phyloP scores from a whole-genome alignment of 116 monocot genomes.

The Papilionanthe hybrid region DNA sequence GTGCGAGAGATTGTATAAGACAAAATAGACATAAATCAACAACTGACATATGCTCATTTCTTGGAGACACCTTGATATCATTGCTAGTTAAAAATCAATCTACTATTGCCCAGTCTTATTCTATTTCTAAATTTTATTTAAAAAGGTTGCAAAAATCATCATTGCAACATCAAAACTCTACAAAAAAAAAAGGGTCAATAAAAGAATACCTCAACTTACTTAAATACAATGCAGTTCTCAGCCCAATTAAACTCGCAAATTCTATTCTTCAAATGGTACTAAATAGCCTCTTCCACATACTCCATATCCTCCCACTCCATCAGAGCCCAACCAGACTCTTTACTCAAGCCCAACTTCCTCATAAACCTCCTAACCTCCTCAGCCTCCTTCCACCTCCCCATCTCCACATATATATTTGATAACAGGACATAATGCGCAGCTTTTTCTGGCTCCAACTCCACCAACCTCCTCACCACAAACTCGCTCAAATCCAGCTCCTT shows the following conservation, averaged over 20 bases:
- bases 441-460: constrained; percentile 40
- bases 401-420: constrained; percentile 34
- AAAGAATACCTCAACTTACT: background rate
- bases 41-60: no score
- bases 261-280: background rate
- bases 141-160: background rate
- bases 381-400: constrained; percentile 35
- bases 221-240: background rate
- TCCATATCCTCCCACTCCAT: constrained; percentile 10
- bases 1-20: no score
- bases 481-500: constrained; percentile 23
- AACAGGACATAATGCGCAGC: constrained; percentile 30
- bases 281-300: background rate
- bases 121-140: background rate
- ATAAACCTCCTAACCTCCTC: constrained; percentile 28
- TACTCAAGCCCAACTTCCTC: constrained; percentile 19
- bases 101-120: background rate
- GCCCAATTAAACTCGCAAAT: background rate
- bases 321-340: constrained; percentile 26
- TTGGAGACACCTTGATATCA: no score
- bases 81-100: no score
- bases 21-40: no score
- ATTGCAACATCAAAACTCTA: background rate
- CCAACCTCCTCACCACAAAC: constrained; percentile 26
- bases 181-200: background rate